These are phyloP conservation scores for Dothistroma septosporum DNA, from an alignment of 2,329 filamentous ascomycete genomes.

Conservation along the genomic window DNA sequence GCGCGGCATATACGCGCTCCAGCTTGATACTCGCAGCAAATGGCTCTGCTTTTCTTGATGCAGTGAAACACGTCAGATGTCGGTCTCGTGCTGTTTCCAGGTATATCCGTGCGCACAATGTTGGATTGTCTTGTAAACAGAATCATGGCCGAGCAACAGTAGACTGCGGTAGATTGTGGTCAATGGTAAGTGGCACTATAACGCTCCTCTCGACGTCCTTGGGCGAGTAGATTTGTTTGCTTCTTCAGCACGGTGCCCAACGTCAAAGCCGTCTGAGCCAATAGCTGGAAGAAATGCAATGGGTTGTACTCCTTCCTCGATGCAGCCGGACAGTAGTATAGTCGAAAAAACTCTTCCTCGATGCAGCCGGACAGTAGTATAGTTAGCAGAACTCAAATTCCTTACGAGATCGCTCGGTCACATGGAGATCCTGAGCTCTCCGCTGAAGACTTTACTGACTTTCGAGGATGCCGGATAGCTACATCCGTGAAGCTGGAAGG, in stretches of 20 bases:
- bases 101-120: neutral
- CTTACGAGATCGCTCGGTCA: neutral
- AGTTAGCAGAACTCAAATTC: too few species aligned
- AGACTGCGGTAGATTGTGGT: neutral
- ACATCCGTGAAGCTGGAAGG: neutral
- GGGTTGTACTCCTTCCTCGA: neutral
- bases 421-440: neutral
- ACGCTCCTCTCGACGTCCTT: too few species aligned
- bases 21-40: neutral
- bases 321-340: neutral
- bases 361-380: neutral
- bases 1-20: neutral
- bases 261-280: neutral
- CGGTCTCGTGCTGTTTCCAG: neutral
- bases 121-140: neutral
- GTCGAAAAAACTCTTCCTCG: too few species aligned
- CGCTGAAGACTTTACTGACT: neutral
- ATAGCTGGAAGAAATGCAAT: neutral
- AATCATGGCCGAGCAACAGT: neutral
- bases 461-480: neutral
- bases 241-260: neutral
- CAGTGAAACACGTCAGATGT: neutral
- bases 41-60: neutral
- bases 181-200: neutral
- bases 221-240: neutral